Evolutionary conservation across 2,329 filamentous ascomycete species (phyloP), one percentile per base, ranked within the genome.

Genomic region (Calonectria naviculata): DNA sequence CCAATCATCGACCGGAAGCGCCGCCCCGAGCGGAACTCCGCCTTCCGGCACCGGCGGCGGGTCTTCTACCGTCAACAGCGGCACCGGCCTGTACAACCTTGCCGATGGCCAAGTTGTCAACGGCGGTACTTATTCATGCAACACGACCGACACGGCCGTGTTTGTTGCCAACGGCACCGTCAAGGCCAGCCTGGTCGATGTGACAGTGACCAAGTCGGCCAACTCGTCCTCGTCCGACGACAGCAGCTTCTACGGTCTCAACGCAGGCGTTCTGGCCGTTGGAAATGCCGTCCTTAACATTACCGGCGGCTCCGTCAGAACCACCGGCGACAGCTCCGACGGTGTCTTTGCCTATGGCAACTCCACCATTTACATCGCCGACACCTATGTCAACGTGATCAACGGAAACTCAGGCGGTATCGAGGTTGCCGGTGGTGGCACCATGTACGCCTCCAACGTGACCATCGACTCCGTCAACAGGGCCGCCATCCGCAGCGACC

Each of bases 181-280:
- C n/a, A 67, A 41, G n/a, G 70, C 70, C 0, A 60, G 42, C n/a
- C 41, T 72, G 6, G 24, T 72, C 4, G 58, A 70, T 2, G 67
- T 67, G 5, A 52, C 56, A 1, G 67, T 72, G 13, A 28, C 66
- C 47, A 72, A 72, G 49, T 67, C 70, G 26, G 67, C 67, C 10
- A 44, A 72, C 58, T 67, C 67, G 9, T 70, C 70, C 56, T 63
- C 46, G 7, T 67, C 70, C 24, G 70, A 72, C 7, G 42, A 44
- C 24, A 70, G 67, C 24, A 72, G 70, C 58, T 72, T 72, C 49
- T 72, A 72, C 67, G 70, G 67, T 21, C 67, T 72, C 26, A 72
- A 72, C 10, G 70, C 70, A 0, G 70, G 41, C 2, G 38, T 72
- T n/a, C 24, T 72, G 12, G 67, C 67, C 19, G 56, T 72, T 12